phyloP scores from a whole-genome alignment of 202 grass and related monocot genomes.

The Carex sylvatica region DNA sequence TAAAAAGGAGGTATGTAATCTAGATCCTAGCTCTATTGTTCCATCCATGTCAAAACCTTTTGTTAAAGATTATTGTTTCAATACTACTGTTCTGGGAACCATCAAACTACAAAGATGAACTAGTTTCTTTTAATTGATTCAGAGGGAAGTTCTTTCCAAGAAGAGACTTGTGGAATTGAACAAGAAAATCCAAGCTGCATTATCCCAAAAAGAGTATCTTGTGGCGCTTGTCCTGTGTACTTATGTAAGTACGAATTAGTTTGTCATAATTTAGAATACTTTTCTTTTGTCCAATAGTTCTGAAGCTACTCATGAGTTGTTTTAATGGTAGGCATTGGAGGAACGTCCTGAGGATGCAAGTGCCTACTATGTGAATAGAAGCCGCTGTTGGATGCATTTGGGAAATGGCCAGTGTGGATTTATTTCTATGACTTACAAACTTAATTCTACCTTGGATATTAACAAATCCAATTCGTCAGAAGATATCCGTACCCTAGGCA shows the following conservation, averaged over 20 bases:
- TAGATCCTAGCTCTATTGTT: too few relatives aligned
- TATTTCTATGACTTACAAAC: background rate
- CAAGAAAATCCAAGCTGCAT: constrained; percentile 33
- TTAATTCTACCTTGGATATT: background rate
- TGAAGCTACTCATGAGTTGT: background rate
- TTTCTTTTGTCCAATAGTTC: background rate
- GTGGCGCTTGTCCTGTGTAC: constrained; percentile 37
- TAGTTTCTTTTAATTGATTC: background rate
- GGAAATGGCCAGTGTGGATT: background rate
- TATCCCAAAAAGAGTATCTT: constrained; percentile 40
- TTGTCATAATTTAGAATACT: too few relatives aligned
- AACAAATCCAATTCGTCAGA: background rate
- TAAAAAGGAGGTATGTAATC: background rate
- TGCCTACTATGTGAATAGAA: constrained; percentile 35
- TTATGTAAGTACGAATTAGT: constrained; percentile 23
- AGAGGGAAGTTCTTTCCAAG: constrained; percentile 16
- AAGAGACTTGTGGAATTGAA: constrained; percentile 29
- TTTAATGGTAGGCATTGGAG: background rate
- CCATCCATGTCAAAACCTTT: too few relatives aligned
- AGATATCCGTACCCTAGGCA: background rate
- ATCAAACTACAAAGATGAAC: background rate
- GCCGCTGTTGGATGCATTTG: constrained; percentile 42
- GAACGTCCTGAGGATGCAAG: constrained; percentile 29
- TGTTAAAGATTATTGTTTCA: too few relatives aligned
- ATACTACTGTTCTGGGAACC: too few relatives aligned